Evolutionary conservation across 2,329 filamentous ascomycete species (phyloP).

Genomic region (Peltaster fructicola): DNA sequence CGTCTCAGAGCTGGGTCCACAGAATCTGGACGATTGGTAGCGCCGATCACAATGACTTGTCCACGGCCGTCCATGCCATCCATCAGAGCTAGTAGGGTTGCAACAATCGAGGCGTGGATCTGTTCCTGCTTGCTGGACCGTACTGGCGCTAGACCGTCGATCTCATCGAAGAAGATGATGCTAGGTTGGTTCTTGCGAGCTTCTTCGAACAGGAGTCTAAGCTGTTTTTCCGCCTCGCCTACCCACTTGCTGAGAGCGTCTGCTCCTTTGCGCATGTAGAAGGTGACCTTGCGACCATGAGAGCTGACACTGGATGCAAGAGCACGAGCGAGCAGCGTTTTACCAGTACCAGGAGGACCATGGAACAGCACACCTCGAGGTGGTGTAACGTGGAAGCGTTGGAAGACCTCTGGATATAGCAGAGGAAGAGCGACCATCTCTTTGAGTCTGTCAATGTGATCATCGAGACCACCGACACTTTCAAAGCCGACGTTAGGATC

Average conservation of each 20-base stretch:
- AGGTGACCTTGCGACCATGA: conserved; percentile 85
- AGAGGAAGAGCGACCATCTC: conserved; percentile 95
- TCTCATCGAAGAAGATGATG: conserved; percentile 99
- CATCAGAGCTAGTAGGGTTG: conserved; percentile 84
- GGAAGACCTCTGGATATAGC: conserved; percentile 86
- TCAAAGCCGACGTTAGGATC: conserved; percentile 87
- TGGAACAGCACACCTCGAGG: conserved; percentile 93
- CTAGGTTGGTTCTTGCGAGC: conserved; percentile 89
- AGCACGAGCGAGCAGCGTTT: conserved; percentile 86
- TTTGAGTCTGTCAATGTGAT: conserved; percentile 91
- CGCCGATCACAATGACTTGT: conserved; percentile 95
- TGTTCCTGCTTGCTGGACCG: conserved; percentile 97
- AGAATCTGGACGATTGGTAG: conserved; percentile 93
- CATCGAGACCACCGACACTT: conserved; percentile 78
- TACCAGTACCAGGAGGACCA: conserved; percentile 91
- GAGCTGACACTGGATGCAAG: conserved; percentile 79
- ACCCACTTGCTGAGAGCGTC: conserved; percentile 98
- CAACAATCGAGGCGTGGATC: conserved; percentile 94
- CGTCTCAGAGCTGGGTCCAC: conserved; percentile 90
- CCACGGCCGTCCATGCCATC: conserved; percentile 97
- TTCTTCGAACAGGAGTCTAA: conserved; percentile 86
- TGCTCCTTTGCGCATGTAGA: conserved; percentile 98
- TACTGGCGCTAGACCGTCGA: conserved; percentile 88
- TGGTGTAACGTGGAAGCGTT: conserved; percentile 79
- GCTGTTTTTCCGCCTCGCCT: conserved; percentile 88